Base-by-base conservation (phyloP, 345 rosid species). In the Heritiera littoralis region DNA sequence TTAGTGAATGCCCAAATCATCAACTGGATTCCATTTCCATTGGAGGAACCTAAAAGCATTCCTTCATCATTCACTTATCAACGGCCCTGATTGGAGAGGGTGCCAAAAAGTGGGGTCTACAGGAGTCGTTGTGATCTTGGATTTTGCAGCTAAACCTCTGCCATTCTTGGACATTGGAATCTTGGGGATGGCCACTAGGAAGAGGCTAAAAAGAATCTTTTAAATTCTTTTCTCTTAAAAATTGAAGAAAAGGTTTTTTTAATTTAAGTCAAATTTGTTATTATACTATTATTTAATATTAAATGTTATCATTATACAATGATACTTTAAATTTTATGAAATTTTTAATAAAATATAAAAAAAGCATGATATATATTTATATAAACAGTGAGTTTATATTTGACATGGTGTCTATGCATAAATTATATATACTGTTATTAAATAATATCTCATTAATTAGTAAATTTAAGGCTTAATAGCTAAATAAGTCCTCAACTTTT, bases 161-260 rank as follows among this genome's bases (percentile, higher is more conserved):
- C 20, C 45, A 14, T 65, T 20, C 68, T 64, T 32, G n/a, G 14
- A 51, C 52, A 9, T 18, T 18, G 32, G 51, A n/a, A 43, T 67
- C 52, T 43, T 43, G 30, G 72, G 72, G 52, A 43, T 30, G 32
- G 72, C 72, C 72, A 45, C 72, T 43, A n/a, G 5, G 6, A 66
- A 18, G 23, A 8, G 28, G 71, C 23, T 65, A 38, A 6, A 9
- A 65, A 65, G 69, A 65, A 38, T 38, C 48, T 17, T 32, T 32
- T 6, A 60, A 28, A 65, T 15, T 12, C 2, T 43, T 6, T 4
- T 6, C 45, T 46, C 49, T 46, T 46, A 46, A 46, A 10, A 46
- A 8, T 46, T 9, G 9, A 46, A 46, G 8, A 43, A 43, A 51
- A 40, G 5, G 3, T 40, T 40, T 40, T 40, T 40, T 40, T 40